Conservation (phyloP, 1,139 yeast species). For the Zygosaccharomyces sapae region DNA sequence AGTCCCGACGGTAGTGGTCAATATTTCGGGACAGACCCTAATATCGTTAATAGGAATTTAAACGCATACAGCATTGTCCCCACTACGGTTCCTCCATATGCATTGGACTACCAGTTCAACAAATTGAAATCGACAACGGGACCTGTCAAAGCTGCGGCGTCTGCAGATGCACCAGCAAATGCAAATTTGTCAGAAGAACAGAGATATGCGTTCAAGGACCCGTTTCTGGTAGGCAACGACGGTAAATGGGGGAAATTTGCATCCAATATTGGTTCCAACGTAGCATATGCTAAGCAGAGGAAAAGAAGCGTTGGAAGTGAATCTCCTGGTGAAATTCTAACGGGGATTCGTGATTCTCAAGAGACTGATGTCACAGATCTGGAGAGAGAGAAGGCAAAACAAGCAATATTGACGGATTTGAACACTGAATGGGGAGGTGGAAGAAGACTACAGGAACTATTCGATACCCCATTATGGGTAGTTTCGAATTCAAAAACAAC, state of each 20-base stretch:
- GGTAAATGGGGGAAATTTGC: conserved; percentile 30
- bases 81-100: conserved; percentile 37
- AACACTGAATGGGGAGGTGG: conserved; percentile 68
- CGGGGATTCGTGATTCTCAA: conserved; percentile 20
- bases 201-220: conserved; percentile 21
- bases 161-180: conserved; percentile 5
- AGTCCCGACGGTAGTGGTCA: conserved; percentile 1
- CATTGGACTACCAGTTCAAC: conserved; percentile 25
- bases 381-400: conserved; percentile 27
- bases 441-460: conserved; percentile 52
- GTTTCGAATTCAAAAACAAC: conserved; percentile 29
- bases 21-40: background rate
- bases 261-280: conserved; percentile 28
- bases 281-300: conserved; percentile 24
- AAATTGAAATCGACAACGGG: conserved; percentile 9
- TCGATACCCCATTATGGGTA: conserved; percentile 42
- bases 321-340: conserved; percentile 21
- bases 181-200: conserved; percentile 5
- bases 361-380: conserved; percentile 30
- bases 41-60: conserved; percentile 11
- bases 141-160: conserved; percentile 1
- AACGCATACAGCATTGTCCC: conserved; percentile 33
- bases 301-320: conserved; percentile 11
- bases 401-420: conserved; percentile 36
- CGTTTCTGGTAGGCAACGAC: conserved; percentile 24